Conservation (phyloP, 495 filamentous ascomycete genomes). For the Penicillium turbatum region DNA sequence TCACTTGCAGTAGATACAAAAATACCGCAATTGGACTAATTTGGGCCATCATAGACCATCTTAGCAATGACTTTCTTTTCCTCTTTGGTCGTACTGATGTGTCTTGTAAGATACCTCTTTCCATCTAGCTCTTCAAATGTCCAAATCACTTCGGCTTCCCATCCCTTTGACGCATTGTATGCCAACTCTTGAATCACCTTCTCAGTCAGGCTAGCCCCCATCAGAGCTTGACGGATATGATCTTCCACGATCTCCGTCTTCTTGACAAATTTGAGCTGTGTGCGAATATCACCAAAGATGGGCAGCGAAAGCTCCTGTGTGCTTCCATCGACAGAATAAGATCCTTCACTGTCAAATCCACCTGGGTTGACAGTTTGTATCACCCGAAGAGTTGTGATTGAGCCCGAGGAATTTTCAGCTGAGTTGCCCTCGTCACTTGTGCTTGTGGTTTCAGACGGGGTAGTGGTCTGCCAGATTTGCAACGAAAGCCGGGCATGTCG, state of each 20-base stretch:
- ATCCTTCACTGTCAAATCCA: slow-evolving; percentile 14
- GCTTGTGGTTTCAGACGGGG: neutral
- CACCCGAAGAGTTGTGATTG: slow-evolving; percentile 11
- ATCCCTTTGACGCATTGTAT: slow-evolving; percentile 12
- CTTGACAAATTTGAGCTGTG: slow-evolving; percentile 10
- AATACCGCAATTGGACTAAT: neutral
- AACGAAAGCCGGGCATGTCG: slow-evolving; percentile 14
- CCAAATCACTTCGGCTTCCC: slow-evolving; percentile 18
- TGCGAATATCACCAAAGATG: slow-evolving; percentile 19
- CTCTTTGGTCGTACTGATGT: slow-evolving; percentile 36
- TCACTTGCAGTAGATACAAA: too few relatives aligned
- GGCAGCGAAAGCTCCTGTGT: slow-evolving; percentile 10
- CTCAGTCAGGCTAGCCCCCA: neutral
- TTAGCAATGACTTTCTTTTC: slow-evolving; percentile 32
- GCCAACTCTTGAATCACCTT: slow-evolving; percentile 20
- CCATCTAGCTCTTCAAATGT: slow-evolving; percentile 18
- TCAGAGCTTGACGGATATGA: slow-evolving; percentile 1
- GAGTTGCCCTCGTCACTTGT: neutral
- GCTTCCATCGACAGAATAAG: slow-evolving; percentile 12
- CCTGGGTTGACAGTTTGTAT: slow-evolving; percentile 19
- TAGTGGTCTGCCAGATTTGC: slow-evolving; percentile 12
- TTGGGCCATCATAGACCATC: slow-evolving; percentile 2
- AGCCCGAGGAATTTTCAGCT: neutral
- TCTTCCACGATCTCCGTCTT: slow-evolving; percentile 7
- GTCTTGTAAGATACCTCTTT: slow-evolving; percentile 14